Base-by-base conservation (phyloP, 495 filamentous ascomycete species). In the Talaromyces trachyspermus region DNA sequence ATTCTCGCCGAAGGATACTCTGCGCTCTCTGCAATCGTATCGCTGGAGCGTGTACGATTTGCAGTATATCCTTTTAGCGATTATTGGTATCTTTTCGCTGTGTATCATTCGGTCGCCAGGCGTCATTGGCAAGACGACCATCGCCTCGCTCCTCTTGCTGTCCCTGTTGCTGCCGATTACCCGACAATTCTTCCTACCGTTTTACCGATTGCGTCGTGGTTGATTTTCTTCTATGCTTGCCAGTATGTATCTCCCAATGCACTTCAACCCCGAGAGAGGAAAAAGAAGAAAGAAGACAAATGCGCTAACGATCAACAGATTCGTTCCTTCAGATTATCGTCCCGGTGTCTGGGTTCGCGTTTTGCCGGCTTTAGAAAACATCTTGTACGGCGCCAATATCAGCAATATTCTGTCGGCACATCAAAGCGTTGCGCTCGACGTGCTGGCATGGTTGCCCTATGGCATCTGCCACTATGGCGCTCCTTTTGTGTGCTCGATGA, bases 311-410 rank as follows among this genome's bases (percentile, higher is more conserved):
- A 9, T 40, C 53, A 38, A n/a, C 60, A 89, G 85, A 51, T 96
- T 94, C 65, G 84, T 96, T 52, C 85, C 88, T 8, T 75, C 78
- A 48, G 85, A 88, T 55, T 89, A 85, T 66, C 78, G 91, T 32
- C 88, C 88, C 38, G 84, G 85, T 35, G 95, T 97, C 54, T 95
- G 89, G 85, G 91, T 95, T 48, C 85, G 88, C 49, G 87, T 97
- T 17, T 75, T 97, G 10, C 91, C 91, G 3, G 86, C 91, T n/a
- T 77, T 97, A 51, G 91, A 97, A 62, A 95, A 97, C 65, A 92
- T 97, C 46, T 72, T 97, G 41, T 97, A 97, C 61, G 91, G 91
- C 41, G 88, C 88, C 24, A 95, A 95, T 68, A 78, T 97, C 40
- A 94, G 88, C 69, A 95, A 95, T 63, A 92, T 95, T 48, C 79